Conservation (phyloP, 2,329 filamentous ascomycete species). For the Fusarium cyanostomum region DNA sequence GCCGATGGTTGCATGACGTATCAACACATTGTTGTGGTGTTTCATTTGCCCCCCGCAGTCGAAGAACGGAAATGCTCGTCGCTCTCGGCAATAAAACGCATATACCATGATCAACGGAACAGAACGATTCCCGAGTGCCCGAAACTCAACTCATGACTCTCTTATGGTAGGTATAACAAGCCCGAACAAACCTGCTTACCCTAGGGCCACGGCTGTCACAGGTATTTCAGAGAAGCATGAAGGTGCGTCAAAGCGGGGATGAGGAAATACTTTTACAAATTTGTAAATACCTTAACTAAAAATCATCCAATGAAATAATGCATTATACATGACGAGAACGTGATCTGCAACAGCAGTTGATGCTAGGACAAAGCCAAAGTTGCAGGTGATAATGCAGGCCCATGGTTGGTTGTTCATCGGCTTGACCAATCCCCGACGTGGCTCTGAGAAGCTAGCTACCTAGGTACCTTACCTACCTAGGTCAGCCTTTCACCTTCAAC, state of each 20-base stretch:
- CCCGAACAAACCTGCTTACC: neutral
- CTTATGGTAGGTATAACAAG: no score
- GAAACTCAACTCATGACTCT: no score
- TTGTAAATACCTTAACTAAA: neutral
- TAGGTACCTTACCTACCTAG: conserved; percentile 31
- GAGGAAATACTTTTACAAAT: neutral
- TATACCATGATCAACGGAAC: no score
- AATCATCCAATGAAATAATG: neutral
- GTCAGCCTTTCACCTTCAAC: conserved; percentile 41
- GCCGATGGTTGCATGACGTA: conserved; percentile 1
- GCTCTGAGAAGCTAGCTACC: conserved; percentile 23
- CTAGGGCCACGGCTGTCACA: neutral
- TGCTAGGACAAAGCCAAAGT: neutral
- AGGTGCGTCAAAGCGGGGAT: neutral
- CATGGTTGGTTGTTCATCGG: conserved; percentile 33
- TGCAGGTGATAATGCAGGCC: neutral
- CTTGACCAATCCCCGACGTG: conserved; percentile 14
- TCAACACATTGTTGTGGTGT: no score
- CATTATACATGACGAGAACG: neutral
- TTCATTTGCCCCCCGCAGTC: no score
- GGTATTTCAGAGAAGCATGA: neutral
- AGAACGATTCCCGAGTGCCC: no score
- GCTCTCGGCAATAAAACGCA: no score
- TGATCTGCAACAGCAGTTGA: neutral
- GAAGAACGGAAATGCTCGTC: no score